Conservation (phyloP, 345 rosid genomes). For the Eucalyptus decipiens region DNA sequence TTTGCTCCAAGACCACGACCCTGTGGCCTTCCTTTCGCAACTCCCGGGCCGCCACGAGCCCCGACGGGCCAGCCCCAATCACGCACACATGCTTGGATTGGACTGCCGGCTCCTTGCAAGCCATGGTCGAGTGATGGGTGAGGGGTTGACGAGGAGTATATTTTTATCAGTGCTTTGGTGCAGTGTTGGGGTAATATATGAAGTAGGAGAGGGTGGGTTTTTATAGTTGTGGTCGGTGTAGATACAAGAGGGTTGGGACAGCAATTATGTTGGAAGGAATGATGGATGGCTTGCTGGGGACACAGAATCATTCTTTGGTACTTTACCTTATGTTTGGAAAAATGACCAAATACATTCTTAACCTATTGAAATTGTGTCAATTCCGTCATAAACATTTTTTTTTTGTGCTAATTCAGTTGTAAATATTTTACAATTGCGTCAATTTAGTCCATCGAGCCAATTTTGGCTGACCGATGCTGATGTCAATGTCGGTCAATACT, state of each 20-base stretch:
- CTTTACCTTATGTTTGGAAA: rapidly evolving
- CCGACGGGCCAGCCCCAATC: slow-evolving; percentile 86
- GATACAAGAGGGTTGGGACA: background rate
- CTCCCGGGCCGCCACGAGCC: slow-evolving; percentile 77
- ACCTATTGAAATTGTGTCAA: rapidly evolving
- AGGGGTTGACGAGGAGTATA: background rate
- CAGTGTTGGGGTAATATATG: background rate
- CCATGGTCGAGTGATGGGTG: slow-evolving; percentile 4
- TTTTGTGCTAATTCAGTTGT: rapidly evolving
- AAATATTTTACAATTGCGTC: too few relatives aligned
- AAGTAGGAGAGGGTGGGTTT: background rate
- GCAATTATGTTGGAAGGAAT: background rate
- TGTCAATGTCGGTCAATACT: rapidly evolving
- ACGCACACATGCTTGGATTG: slow-evolving; percentile 45
- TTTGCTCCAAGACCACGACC: slow-evolving; percentile 72
- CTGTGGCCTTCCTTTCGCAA: slow-evolving; percentile 66
- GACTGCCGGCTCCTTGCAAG: background rate
- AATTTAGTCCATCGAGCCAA: rapidly evolving
- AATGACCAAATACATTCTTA: rapidly evolving
- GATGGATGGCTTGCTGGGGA: background rate
- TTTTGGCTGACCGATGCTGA: rapidly evolving
- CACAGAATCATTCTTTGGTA: background rate
- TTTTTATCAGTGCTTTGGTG: background rate
- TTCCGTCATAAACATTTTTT: rapidly evolving
- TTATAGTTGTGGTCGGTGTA: background rate